phyloP scores from a whole-genome alignment of 2,329 filamentous ascomycete species.

The Aspergillus sp. region DNA sequence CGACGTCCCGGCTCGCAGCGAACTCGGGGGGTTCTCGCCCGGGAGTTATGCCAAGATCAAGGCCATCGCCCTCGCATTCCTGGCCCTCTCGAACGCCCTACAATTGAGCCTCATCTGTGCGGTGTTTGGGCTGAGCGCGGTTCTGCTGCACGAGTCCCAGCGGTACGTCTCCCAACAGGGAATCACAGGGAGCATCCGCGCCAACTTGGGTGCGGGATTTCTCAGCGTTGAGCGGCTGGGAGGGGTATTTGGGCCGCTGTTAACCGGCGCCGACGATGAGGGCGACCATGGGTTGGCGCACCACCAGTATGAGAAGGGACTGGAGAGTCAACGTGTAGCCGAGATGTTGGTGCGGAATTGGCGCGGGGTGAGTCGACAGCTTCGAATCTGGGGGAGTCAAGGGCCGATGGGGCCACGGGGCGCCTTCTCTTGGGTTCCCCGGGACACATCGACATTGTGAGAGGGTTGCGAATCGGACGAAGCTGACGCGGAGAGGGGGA shows the following conservation, averaged over 20 bases:
- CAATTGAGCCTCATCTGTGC: constrained; percentile 42
- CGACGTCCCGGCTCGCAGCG: constrained; percentile 17
- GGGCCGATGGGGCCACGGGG: not conserved
- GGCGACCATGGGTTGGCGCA: constrained; percentile 11
- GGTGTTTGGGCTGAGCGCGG: constrained; percentile 37
- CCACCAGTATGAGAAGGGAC: constrained; percentile 24
- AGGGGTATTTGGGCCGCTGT: constrained; percentile 32
- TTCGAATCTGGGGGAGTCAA: constrained; percentile 28
- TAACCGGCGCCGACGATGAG: constrained; percentile 17
- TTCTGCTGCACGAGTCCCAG: constrained; percentile 29
- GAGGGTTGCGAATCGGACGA: not conserved
- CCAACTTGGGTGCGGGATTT: constrained; percentile 16
- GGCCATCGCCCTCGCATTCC: constrained; percentile 37
- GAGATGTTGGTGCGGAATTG: constrained; percentile 36
- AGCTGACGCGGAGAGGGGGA: not conserved
- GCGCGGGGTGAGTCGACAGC: constrained; percentile 33
- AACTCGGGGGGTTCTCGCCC: constrained; percentile 19
- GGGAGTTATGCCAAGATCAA: constrained; percentile 24
- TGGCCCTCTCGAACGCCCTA: constrained; percentile 37
- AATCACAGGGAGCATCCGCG: constrained; percentile 8
- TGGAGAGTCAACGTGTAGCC: constrained; percentile 29
- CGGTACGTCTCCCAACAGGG: constrained; percentile 16
- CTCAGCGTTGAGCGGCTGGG: constrained; percentile 29
- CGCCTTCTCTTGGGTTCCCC: not conserved
- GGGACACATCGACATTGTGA: not conserved